These are phyloP conservation scores for Gautieria morchelliformis DNA, from an alignment of 768 basidiomycete genomes.

Conservation along the genomic window DNA sequence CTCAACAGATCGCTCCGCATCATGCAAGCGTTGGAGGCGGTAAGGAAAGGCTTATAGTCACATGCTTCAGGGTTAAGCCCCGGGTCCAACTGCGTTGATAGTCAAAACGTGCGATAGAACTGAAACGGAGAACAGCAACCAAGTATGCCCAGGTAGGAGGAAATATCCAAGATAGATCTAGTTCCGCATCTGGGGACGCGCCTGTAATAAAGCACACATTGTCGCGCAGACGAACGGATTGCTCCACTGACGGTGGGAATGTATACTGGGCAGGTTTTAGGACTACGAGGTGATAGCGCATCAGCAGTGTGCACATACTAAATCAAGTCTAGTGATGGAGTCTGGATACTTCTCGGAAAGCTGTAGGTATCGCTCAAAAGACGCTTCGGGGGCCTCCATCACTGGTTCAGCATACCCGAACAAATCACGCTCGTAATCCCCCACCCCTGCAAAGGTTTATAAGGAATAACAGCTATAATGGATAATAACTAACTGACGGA, in stretches of 20 bases:
- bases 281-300: too few species aligned
- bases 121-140: background rate
- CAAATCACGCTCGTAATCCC: too few species aligned
- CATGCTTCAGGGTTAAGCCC: background rate
- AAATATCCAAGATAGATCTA: background rate
- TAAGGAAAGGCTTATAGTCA: background rate
- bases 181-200: background rate
- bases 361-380: background rate
- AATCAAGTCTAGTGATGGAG: background rate
- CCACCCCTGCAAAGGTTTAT: too few species aligned
- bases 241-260: background rate
- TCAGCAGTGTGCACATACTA: too few species aligned
- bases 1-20: background rate
- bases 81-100: background rate
- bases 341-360: background rate
- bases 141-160: background rate
- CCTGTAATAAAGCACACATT: too few species aligned
- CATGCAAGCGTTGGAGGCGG: background rate
- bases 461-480: too few species aligned
- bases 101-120: too few species aligned
- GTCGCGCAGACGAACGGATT: background rate
- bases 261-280: background rate
- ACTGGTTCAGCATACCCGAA: too few species aligned
- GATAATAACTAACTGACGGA: too few species aligned
- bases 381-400: background rate